Conservation (phyloP, 768 basidiomycete species). For the Boletus eberwhitei region DNA sequence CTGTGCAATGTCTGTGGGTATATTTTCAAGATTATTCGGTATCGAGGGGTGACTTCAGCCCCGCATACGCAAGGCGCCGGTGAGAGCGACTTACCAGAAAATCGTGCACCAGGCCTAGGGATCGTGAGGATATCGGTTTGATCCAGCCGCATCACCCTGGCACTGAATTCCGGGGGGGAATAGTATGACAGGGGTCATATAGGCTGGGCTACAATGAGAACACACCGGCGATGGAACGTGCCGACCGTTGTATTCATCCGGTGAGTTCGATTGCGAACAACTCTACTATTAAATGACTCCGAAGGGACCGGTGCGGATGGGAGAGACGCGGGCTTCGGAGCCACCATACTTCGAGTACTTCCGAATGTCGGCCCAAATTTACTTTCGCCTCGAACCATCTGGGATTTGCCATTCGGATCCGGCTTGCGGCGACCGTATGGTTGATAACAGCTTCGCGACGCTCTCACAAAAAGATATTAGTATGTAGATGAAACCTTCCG, state of each 20-base stretch:
- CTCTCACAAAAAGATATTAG: neutral
- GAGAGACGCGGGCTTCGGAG: neutral
- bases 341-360: neutral
- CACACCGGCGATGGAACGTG: neutral
- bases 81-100: neutral
- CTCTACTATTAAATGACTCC: neutral
- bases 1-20: neutral
- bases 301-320: neutral
- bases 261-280: neutral
- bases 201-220: neutral
- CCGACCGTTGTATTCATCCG: neutral
- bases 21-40: neutral
- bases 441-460: neutral
- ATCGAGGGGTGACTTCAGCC: neutral
- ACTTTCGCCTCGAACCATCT: neutral
- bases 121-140: neutral
- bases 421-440: neutral
- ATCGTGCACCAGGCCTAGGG: neutral
- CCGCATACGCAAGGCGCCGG: neutral
- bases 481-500: neutral
- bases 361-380: neutral
- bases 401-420: constrained; percentile 1
- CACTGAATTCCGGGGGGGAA: neutral
- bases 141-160: neutral
- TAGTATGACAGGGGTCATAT: neutral